A percentile compares a stretch with the other conserved stretches of the same genome.
Conservation (phyloP, 306 rosid species). For the Abrus precatorius region DNA sequence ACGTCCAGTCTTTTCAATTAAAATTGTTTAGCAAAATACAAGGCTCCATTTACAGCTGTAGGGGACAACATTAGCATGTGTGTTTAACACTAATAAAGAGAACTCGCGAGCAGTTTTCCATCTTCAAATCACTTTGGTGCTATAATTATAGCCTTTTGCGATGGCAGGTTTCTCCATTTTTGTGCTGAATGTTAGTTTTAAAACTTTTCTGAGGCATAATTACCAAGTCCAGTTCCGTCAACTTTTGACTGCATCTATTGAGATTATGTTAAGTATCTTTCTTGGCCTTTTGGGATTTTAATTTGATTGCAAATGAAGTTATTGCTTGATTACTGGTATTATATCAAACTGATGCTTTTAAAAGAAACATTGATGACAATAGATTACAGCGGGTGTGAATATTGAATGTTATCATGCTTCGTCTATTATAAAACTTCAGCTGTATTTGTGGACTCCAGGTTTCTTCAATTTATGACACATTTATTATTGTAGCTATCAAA, state of each 20-base stretch:
- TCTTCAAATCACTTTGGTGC: no score
- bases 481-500: slow-evolving; percentile 6
- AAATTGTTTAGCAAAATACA: neutral
- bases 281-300: neutral
- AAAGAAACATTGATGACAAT: neutral
- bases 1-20: neutral
- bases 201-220: neutral
- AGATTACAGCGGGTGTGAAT: neutral
- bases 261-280: neutral
- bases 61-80: neutral
- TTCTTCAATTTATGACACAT: neutral
- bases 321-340: neutral
- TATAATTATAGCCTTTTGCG: neutral
- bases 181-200: neutral
- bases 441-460: neutral
- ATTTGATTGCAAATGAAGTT: neutral
- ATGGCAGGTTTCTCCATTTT: neutral
- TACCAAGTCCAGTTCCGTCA: neutral
- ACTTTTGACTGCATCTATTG: neutral
- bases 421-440: neutral
- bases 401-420: neutral
- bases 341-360: neutral
- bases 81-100: neutral
- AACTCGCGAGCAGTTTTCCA: no score
- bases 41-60: neutral